These are phyloP conservation scores for Bretschneidera sinensis DNA, from an alignment of 345 rosid genomes.

Conservation along the genomic window DNA sequence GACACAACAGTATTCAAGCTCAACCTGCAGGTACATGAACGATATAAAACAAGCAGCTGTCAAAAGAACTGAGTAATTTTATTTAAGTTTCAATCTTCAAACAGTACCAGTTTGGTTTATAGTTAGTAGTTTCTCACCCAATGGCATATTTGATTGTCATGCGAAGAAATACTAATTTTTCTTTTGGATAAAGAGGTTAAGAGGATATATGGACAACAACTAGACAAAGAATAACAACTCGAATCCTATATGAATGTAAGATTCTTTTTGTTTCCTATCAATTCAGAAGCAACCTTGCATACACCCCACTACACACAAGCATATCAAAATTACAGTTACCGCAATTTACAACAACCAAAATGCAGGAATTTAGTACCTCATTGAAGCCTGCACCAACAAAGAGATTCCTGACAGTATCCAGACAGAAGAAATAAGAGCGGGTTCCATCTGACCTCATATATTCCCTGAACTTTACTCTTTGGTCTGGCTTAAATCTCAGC, in stretches of 20 bases:
- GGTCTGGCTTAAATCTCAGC: conserved; percentile 71
- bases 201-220: no score
- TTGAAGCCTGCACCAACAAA: conserved; percentile 62
- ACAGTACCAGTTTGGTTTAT: no score
- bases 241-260: no score
- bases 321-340: no score
- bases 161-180: no score
- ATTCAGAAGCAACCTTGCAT: no score
- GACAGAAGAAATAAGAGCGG: conserved; percentile 75
- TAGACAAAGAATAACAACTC: no score
- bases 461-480: conserved; percentile 71
- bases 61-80: background rate
- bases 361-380: no score
- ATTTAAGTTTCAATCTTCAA: background rate
- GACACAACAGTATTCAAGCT: conserved; percentile 81
- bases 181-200: no score
- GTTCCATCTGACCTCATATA: conserved; percentile 83
- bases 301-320: no score
- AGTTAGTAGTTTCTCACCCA: background rate
- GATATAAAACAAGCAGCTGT: background rate
- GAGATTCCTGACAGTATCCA: conserved; percentile 56
- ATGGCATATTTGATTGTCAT: background rate
- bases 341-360: no score
- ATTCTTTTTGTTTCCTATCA: no score
- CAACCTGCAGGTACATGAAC: conserved; percentile 41